phyloP scores from a whole-genome alignment of 2,329 filamentous ascomycete genomes.

The Aspergillus japonicus region DNA sequence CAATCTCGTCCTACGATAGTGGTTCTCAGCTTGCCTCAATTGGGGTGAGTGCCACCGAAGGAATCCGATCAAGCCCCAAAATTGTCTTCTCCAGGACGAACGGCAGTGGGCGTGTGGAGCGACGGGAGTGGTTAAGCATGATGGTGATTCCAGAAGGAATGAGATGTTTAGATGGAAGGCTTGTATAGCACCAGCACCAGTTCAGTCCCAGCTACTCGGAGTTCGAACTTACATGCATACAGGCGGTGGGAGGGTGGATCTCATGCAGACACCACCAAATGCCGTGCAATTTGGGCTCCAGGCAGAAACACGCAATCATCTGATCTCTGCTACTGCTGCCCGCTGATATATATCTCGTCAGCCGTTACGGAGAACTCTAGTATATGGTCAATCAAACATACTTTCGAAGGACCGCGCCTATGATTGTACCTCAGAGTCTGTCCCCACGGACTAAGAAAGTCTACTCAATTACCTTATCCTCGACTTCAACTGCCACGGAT shows the following conservation, averaged over 20 bases:
- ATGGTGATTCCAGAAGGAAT: neutral
- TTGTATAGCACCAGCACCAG: neutral
- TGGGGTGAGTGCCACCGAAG: neutral
- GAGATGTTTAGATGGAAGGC: neutral
- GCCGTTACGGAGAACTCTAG: neutral
- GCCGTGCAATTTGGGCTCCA: neutral
- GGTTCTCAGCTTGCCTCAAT: neutral
- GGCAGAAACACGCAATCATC: neutral
- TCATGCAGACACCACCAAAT: neutral
- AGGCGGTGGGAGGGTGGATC: neutral
- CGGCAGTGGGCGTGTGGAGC: neutral
- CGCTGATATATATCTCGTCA: neutral
- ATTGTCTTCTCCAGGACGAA: neutral
- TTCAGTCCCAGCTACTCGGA: neutral
- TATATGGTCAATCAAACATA: neutral
- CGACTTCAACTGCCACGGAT: neutral
- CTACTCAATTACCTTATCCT: neutral
- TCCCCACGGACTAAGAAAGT: neutral
- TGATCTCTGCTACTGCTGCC: neutral
- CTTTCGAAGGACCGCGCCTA: neutral
- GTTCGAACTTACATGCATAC: neutral
- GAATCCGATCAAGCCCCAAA: neutral
- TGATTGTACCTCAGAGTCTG: neutral
- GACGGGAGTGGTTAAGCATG: neutral
- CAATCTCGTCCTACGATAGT: slow-evolving; percentile 1